Conservation (phyloP, 2,329 filamentous ascomycete genomes). For the Botrytis sinoallii region DNA sequence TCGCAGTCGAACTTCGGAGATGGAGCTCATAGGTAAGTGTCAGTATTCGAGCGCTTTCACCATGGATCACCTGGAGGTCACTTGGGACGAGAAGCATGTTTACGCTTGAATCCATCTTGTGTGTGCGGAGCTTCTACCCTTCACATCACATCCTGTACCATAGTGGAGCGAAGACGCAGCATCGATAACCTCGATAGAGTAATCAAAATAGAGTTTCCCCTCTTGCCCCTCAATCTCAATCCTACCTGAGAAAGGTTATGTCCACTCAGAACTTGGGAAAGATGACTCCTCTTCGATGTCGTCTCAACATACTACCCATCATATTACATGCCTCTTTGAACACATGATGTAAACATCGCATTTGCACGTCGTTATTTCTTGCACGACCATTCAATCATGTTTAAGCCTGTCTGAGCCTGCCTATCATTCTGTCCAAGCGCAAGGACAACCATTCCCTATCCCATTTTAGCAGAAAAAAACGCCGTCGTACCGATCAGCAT, state of each 20-base stretch:
- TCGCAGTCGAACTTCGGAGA: not conserved
- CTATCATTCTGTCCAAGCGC: not conserved
- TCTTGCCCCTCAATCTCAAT: conserved; percentile 12
- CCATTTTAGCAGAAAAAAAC: not conserved
- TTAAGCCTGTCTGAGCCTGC: not conserved
- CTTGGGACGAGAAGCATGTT: not conserved
- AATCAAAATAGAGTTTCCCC: not conserved
- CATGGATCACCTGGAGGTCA: not conserved
- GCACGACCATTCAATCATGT: not conserved
- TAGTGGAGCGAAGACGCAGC: not conserved
- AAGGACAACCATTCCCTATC: not conserved
- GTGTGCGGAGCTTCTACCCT: not conserved
- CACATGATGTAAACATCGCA: not conserved
- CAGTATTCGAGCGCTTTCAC: not conserved
- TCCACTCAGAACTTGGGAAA: not conserved
- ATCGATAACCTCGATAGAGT: not conserved
- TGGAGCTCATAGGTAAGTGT: not conserved
- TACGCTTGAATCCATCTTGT: not conserved
- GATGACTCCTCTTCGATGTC: not conserved
- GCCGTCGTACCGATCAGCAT: conserved; percentile 14
- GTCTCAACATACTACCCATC: not conserved
- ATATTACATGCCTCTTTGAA: not conserved
- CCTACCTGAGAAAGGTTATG: not conserved
- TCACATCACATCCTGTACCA: not conserved
- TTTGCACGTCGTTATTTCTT: not conserved